Base-by-base conservation (phyloP, 352 stramenopile genomes). In the Phytophthora lateralis region DNA sequence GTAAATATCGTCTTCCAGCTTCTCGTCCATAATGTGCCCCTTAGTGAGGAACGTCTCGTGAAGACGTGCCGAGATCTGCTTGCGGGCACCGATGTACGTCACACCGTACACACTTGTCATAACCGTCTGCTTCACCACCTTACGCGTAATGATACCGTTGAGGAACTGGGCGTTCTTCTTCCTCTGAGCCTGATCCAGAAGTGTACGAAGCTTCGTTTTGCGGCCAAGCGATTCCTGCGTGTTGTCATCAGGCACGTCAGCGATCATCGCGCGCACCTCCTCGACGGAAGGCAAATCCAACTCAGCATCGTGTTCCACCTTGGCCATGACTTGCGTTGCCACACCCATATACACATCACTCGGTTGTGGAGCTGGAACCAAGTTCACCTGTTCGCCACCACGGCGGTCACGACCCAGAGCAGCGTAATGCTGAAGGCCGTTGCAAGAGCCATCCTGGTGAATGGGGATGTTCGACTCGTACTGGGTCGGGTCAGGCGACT, bases 71-170 rank as follows among this genome's bases (percentile, higher is more conserved):
- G 95, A 89, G 64, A 99, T 99, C 89, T 99, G 98, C 66, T 98
- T 93, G 15, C 96, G 88, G 11, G 98, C 97, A n/a, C 98, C 98
- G 57, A 99, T 98, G 68, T 98, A 99, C 8, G 98, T 99, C 21
- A 99, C 98, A 55, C 98, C 98, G 65, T 99, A 99, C 27, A 99
- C 98, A 58, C 93, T 99, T 21, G 98, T 99, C 98, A 99, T 99
- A 1, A 99, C 98, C 39, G 98, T 99, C 76, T 99, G 93, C 82
- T 99, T 99, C 27, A 99, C 97, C 15, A 99, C 96, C 75, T 99
- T 98, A 27, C 97, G 88, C 59, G 78, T 91, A 52, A 95, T 95
- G 8, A 75, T 86, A 14, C 82, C 85, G 2, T 90, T 59, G 35
- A 95, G 51, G 37, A 95, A 90, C 20, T 85, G 73, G 17, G 86